phyloP scores from a whole-genome alignment of 2,329 filamentous ascomycete species.

The Monosporascus sp. region DNA sequence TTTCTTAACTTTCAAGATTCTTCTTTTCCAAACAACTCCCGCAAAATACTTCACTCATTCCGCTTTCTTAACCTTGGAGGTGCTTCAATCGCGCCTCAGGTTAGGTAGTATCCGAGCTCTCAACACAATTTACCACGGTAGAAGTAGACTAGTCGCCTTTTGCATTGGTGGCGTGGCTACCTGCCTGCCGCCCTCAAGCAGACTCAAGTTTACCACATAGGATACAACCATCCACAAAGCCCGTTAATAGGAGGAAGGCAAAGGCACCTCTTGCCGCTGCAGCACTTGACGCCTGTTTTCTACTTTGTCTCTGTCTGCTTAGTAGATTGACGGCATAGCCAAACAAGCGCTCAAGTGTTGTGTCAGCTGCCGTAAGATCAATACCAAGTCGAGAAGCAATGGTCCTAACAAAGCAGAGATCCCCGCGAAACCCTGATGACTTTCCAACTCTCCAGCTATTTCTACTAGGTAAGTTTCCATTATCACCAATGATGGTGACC shows the following conservation, averaged over 20 bases:
- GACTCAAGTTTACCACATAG: neutral
- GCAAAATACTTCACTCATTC: neutral
- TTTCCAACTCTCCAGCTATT: conserved; percentile 83
- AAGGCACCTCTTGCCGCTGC: conserved; percentile 12
- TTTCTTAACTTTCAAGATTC: neutral
- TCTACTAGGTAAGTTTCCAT: conserved; percentile 61
- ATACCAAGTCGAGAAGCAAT: conserved; percentile 39
- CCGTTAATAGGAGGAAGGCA: conserved; percentile 4
- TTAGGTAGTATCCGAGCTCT: neutral
- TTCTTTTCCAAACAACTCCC: neutral
- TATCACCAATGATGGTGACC: neutral
- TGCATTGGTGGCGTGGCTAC: neutral
- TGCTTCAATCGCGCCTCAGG: neutral
- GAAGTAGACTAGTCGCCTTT: neutral
- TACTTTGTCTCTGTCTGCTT: conserved; percentile 8
- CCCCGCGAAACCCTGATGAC: conserved; percentile 58
- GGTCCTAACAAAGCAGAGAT: conserved; percentile 45
- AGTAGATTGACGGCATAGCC: conserved; percentile 1
- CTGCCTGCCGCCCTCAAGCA: neutral
- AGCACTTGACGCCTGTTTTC: conserved; percentile 14
- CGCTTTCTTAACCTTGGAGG: neutral
- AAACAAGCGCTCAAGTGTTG: conserved; percentile 25
- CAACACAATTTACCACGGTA: neutral
- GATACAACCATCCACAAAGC: neutral
- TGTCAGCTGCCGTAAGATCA: conserved; percentile 40